Conservation (phyloP, 1,139 yeast species). For the Geotrichum klebahnii region DNA sequence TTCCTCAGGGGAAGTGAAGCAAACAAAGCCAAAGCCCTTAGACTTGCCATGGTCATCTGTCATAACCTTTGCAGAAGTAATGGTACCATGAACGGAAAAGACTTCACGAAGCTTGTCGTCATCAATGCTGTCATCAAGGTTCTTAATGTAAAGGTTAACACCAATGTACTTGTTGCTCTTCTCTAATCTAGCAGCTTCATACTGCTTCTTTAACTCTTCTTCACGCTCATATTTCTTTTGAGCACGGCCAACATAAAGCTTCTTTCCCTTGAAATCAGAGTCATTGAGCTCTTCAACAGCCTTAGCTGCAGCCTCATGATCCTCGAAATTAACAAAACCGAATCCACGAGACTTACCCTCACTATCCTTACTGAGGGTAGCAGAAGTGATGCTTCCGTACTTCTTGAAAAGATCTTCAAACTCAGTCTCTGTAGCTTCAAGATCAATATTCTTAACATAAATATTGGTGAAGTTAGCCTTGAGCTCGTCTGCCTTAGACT, state of each 20-base stretch:
- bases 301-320: slow-evolving; percentile 80
- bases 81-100: slow-evolving; percentile 88
- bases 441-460: slow-evolving; percentile 83
- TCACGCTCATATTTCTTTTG: slow-evolving; percentile 98
- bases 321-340: slow-evolving; percentile 88
- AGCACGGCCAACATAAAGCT: slow-evolving; percentile 95
- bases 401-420: slow-evolving; percentile 68
- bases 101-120: slow-evolving; percentile 90
- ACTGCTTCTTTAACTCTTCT: slow-evolving; percentile 92
- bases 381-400: slow-evolving; percentile 80
- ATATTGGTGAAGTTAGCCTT: slow-evolving; percentile 93
- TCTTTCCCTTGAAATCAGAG: slow-evolving; percentile 77
- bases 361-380: slow-evolving; percentile 72
- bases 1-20: slow-evolving; percentile 97
- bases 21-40: slow-evolving; percentile 97
- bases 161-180: slow-evolving; percentile 94
- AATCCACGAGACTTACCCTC: slow-evolving; percentile 94
- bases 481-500: slow-evolving; percentile 86
- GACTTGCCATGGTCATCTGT: slow-evolving; percentile 91
- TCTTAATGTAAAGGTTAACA: slow-evolving; percentile 93
- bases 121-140: slow-evolving; percentile 88
- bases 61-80: slow-evolving; percentile 96
- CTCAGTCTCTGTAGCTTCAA: slow-evolving; percentile 64
- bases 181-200: slow-evolving; percentile 90
- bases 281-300: slow-evolving; percentile 94